Base-by-base conservation (phyloP, 2,329 filamentous ascomycete species). In the Penicillium janthinellum region DNA sequence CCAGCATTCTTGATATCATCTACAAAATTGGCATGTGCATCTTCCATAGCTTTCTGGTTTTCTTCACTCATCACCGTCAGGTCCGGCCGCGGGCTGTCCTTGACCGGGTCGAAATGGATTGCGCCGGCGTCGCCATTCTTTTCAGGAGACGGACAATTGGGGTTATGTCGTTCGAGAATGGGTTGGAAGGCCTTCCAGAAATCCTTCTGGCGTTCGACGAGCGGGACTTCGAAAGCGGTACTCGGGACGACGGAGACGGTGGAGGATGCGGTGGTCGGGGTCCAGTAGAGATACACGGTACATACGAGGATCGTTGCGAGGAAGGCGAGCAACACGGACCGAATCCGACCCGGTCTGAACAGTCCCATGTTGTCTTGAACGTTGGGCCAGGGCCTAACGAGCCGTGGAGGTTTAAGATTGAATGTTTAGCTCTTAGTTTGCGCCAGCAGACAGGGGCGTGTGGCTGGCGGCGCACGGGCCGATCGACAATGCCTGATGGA, bases 1-100 rank as follows among this genome's bases (percentile, higher is more conserved):
- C 25, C 57, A 1, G 62, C 72, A 44, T 58, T 64, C 35, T 60
- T 68, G 34, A 77, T 64, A 49, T 75, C 72, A 37, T 70, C 64
- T 28, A 82, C 63, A 62, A 80, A 81, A 5, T 69, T 70, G 31
- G 73, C 69, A 67, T 82, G 80, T 4, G 75, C 71, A 42, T 72
- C 69, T 49, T 74, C 70, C 74, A 79, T 77, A 35, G 66, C 65
- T 42, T 67, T 67, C 52, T 73, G 57, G 53, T 75, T 71, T 15
- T 67, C 66, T n/a, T 75, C 70, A 5, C 71, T 70, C 58, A 78
- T 63, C 34, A 63, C 64, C 12, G 77, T 70, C 41, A 78, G 51
- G 53, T 78, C 75, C 5, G 75, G 76, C 28, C 76, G 70, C n/a
- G 67, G 66, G 15, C 61, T 57, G 28, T 66, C 63, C 6, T 69